A percentile compares a stretch with the other conserved stretches of the same genome.
phyloP scores from a whole-genome alignment of 192 early-diverging fungal species.

The Powellomyces hirtus region DNA sequence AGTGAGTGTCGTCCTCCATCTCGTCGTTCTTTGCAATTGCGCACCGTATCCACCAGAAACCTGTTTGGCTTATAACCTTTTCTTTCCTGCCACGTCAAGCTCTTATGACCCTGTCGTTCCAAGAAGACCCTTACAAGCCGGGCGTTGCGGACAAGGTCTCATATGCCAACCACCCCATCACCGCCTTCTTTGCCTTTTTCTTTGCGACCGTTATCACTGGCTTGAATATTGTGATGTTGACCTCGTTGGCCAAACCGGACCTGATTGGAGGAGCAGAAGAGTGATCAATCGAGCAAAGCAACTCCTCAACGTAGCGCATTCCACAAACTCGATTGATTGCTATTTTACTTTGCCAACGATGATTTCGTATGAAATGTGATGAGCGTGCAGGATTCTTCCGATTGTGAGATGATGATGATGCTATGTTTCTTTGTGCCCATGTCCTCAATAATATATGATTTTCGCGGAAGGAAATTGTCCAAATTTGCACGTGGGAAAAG shows the following conservation, averaged over 20 bases:
- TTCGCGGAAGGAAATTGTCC: no score
- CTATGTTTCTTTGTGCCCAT: no score
- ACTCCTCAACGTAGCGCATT: no score
- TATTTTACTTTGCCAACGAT: no score
- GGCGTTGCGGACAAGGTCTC: not conserved
- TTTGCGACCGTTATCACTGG: slow-evolving; percentile 6
- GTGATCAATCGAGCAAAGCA: no score
- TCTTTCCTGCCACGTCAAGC: not conserved
- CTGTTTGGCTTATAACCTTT: not conserved
- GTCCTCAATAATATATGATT: no score
- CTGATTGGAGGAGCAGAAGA: not conserved
- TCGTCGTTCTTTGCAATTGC: not conserved
- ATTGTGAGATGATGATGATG: no score
- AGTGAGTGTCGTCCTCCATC: slow-evolving; percentile 19
- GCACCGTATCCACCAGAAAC: not conserved
- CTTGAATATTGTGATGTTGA: slow-evolving; percentile 13
- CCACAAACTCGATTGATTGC: no score
- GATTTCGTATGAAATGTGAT: no score
- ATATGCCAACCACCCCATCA: not conserved
- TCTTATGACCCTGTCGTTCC: not conserved
- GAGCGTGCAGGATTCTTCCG: no score
- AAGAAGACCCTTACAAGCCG: not conserved
- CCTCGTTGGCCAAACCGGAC: not conserved
- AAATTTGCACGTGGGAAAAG: no score
- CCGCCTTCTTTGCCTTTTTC: not conserved